These are phyloP conservation scores for Calocybe gangraenosa DNA, from an alignment of 768 basidiomycete species.

Conservation along the genomic window DNA sequence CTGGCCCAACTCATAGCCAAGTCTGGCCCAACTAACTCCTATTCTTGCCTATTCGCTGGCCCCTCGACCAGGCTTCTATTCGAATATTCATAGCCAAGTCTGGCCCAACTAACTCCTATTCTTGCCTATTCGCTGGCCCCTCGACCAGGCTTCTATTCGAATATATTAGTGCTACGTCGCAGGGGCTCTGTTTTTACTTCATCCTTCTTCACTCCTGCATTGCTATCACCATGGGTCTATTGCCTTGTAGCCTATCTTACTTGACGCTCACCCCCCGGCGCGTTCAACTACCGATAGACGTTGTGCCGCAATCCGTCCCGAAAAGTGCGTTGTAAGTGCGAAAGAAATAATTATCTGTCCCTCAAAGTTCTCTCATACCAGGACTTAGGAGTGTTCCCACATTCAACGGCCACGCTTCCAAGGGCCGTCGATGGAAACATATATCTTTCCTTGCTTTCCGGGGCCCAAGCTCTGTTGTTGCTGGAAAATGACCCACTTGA, in stretches of 20 bases:
- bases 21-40: no score
- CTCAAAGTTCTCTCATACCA: neutral
- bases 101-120: no score
- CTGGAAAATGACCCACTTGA: conserved; percentile 1
- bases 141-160: no score
- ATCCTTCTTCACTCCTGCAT: no score
- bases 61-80: no score
- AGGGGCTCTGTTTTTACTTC: no score
- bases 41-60: no score
- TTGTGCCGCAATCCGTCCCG: conserved; percentile 7
- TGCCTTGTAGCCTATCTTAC: conserved; percentile 48
- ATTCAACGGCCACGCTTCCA: conserved; percentile 3
- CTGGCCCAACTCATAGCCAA: no score
- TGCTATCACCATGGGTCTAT: conserved; percentile 16
- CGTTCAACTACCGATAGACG: conserved; percentile 45
- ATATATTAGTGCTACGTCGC: no score
- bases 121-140: no score
- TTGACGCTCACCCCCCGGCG: conserved; percentile 49
- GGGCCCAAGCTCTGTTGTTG: neutral
- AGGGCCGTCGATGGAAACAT: neutral
- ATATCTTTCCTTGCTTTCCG: conserved; percentile 19
- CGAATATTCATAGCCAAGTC: no score
- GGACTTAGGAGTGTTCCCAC: conserved; percentile 9
- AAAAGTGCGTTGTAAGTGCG: conserved; percentile 15
- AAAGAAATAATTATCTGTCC: neutral